Base-by-base conservation (phyloP, 2,329 filamentous ascomycete genomes). In the Ophiobolus disseminans region DNA sequence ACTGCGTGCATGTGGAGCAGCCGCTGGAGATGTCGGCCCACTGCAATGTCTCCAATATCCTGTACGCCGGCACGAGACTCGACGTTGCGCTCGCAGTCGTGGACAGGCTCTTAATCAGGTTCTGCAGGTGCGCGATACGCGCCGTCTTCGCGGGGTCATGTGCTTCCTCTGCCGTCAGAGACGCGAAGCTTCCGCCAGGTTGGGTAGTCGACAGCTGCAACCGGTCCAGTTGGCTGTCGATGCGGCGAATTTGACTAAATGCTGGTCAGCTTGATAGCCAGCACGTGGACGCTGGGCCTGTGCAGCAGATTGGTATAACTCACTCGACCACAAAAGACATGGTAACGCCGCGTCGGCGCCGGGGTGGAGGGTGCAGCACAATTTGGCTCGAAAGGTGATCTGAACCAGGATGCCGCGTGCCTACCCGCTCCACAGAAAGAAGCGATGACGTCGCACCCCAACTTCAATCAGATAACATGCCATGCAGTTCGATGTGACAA, bases 21-120 rank as follows among this genome's bases (percentile, higher is more conserved):
- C 50, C 63, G 22, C 58, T 63, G 3, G 70, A 77, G 43, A 90
- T 76, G 9, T 79, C 79, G 1, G 88, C 87, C 63, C 86, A 82
- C 7, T 80, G 74, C 28, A 96, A 79, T 23, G 91, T 75, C 11
- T 75, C 73, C 49, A 80, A 80, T 50, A 96, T 83, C 19, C 81
- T 58, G 19, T 52, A 81, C 44, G 77, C 75, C 17, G 83, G 72
- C 2, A 84, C 75, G n/a, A 91, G 75, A 5, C 89, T 75, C 23
- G 84, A 77, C 42, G 82, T 80, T 4, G 86, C 84, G 2, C 85
- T 83, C 1, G 87, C 84, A 2, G 85, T 85, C 3, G 87, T 84
- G 16, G 89, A 92, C 11, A 96, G 75, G 2, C 84, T 78, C 70
- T 87, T 87, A 63, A 90, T 83, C 45, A 91, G 82, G 48, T 76